phyloP scores from a whole-genome alignment of 306 rosid species.

The Nissolia schottii region DNA sequence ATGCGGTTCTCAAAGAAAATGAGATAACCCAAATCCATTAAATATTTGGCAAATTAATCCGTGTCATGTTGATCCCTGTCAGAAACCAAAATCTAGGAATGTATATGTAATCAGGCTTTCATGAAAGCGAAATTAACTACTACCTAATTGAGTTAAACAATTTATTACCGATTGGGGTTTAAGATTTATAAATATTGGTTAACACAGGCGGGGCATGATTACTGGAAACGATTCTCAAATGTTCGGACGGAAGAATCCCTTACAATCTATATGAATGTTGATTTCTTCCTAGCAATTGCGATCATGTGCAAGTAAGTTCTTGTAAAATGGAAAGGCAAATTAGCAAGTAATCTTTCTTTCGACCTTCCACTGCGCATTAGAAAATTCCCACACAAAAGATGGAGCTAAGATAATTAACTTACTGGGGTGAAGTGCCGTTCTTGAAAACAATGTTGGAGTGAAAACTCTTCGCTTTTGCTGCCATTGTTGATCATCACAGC shows the following conservation, averaged over 20 bases:
- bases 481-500: not conserved
- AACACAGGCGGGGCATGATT: not conserved
- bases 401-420: not conserved
- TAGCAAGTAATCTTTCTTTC: not conserved
- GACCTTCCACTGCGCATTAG: not conserved
- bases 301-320: not conserved
- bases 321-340: not conserved
- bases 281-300: not conserved
- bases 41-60: not conserved
- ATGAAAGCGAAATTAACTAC: not conserved
- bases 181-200: not conserved
- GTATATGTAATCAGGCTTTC: not conserved
- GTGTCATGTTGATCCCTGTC: not conserved
- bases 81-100: not conserved
- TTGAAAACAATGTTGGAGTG: constrained; percentile 13
- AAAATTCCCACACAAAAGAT: not conserved
- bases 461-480: not conserved
- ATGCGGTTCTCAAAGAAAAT: not conserved
- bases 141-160: no score
- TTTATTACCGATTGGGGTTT: not conserved
- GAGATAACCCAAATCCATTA: not conserved
- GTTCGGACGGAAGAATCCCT: not conserved
- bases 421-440: not conserved
- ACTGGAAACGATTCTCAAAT: not conserved
- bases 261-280: not conserved